These are phyloP conservation scores for Phaeoacremonium minimum DNA, from an alignment of 2,329 filamentous ascomycete species.

Conservation along the genomic window DNA sequence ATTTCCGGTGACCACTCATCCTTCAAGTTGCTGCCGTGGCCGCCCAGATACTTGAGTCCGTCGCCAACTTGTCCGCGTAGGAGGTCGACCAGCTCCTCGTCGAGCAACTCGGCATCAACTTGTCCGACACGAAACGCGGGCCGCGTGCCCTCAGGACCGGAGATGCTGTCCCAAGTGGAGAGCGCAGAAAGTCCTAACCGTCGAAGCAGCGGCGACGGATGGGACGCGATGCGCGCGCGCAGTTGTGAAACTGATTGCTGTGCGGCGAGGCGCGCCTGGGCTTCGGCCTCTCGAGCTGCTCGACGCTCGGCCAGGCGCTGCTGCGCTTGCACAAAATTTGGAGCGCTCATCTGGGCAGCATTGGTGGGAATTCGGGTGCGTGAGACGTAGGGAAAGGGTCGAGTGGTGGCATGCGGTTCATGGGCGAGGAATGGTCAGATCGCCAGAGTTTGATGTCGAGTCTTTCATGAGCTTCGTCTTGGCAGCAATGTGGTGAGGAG, in stretches of 20 bases:
- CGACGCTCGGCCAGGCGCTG: conserved; percentile 79
- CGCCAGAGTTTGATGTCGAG: too few species aligned
- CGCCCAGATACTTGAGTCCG: conserved; percentile 66
- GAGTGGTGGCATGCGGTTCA: too few species aligned
- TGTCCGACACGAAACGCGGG: conserved; percentile 92
- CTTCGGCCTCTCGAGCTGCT: conserved; percentile 66
- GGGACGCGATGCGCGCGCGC: conserved; percentile 42
- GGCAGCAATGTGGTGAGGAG: too few species aligned
- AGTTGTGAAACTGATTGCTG: conserved; percentile 31
- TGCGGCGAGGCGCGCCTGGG: conserved; percentile 50
- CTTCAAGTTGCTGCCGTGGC: conserved; percentile 51
- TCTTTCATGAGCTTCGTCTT: too few species aligned
- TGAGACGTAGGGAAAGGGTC: too few species aligned
- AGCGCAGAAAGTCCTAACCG: conserved; percentile 52
- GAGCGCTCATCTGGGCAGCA: conserved; percentile 37
- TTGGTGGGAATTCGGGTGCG: conserved; percentile 16
- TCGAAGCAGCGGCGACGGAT: conserved; percentile 49
- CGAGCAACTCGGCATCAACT: conserved; percentile 90
- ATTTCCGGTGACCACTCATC: conserved; percentile 91
- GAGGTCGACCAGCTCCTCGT: conserved; percentile 86
- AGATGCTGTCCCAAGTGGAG: conserved; percentile 65
- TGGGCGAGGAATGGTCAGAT: too few species aligned
- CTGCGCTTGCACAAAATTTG: conserved; percentile 84
- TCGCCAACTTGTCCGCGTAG: conserved; percentile 83
- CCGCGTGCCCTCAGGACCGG: conserved; percentile 70